Evolutionary conservation across 225 moss, liverwort and hornwort genomes (phyloP).

Genomic region (Physcomitrellopsis africana): DNA sequence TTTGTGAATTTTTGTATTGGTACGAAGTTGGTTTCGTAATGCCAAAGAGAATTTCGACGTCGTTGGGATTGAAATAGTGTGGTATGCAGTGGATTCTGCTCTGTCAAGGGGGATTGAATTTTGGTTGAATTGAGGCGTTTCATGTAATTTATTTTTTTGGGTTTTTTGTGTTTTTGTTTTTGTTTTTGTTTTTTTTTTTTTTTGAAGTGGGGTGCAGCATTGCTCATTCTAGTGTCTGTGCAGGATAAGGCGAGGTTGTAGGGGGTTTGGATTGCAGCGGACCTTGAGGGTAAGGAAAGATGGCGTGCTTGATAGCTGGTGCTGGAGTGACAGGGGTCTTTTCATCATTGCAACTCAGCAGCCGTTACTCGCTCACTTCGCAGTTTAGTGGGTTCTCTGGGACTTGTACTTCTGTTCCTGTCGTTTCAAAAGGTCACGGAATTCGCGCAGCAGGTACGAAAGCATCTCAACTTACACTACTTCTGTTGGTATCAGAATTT

Average conservation of each 20-base stretch:
- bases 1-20: too few species aligned
- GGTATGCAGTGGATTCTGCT: too few species aligned
- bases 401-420: slow-evolving; percentile 8
- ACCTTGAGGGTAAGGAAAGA: slow-evolving; percentile 1
- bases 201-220: not conserved
- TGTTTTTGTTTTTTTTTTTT: too few species aligned
- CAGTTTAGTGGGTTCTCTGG: slow-evolving; percentile 7
- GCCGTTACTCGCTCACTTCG: slow-evolving; percentile 16
- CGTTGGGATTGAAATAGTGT: too few species aligned
- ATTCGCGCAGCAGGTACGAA: slow-evolving; percentile 42
- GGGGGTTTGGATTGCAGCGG: slow-evolving; percentile 9
- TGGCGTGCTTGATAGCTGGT: slow-evolving; percentile 30
- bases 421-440: slow-evolving; percentile 9
- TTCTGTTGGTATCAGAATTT: slow-evolving; percentile 5
- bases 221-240: not conserved
- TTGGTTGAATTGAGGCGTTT: too few species aligned
- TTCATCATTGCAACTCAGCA: slow-evolving; percentile 25
- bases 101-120: too few species aligned
- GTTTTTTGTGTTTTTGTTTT: too few species aligned
- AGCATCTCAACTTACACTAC: not conserved
- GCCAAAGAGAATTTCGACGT: too few species aligned
- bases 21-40: too few species aligned
- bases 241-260: slow-evolving; percentile 14
- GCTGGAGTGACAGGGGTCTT: slow-evolving; percentile 9
- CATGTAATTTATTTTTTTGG: too few species aligned